Conservation (phyloP, 495 filamentous ascomycete species). For the Penicillium angulare region DNA sequence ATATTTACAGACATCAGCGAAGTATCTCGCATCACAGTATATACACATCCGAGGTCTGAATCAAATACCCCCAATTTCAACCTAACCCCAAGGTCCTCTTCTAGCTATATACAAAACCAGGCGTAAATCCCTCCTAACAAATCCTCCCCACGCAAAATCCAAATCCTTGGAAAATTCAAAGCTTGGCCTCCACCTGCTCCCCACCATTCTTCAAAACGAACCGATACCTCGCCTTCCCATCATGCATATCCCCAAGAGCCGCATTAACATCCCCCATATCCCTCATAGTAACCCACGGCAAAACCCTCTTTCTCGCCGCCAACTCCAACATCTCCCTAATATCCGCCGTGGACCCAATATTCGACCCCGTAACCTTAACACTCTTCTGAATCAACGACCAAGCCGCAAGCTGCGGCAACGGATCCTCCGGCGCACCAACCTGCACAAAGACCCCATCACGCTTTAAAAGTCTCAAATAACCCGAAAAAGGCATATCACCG, state of each 20-base stretch:
- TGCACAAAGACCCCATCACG: conserved; percentile 74
- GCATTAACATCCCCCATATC: conserved; percentile 72
- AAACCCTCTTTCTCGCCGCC: conserved; percentile 70
- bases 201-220: conserved; percentile 68
- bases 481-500: conserved; percentile 68
- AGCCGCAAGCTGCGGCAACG: conserved; percentile 58
- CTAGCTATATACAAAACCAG: background rate
- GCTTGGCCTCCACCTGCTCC: conserved; percentile 28
- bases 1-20: too few species aligned
- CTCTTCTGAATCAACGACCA: conserved; percentile 71
- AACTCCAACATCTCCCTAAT: conserved; percentile 78
- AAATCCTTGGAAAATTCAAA: conserved; percentile 15
- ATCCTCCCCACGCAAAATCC: too few species aligned
- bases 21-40: too few species aligned
- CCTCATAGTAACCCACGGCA: conserved; percentile 70
- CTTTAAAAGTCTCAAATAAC: conserved; percentile 68
- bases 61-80: too few species aligned
- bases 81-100: conserved; percentile 1
- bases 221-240: conserved; percentile 69
- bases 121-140: too few species aligned
- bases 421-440: conserved; percentile 71
- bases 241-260: conserved; percentile 65
- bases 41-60: too few species aligned
- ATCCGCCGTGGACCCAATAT: conserved; percentile 71
- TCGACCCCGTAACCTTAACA: conserved; percentile 67